Conservation (phyloP, 2,329 filamentous ascomycete genomes). For the Fusarium sp. region DNA sequence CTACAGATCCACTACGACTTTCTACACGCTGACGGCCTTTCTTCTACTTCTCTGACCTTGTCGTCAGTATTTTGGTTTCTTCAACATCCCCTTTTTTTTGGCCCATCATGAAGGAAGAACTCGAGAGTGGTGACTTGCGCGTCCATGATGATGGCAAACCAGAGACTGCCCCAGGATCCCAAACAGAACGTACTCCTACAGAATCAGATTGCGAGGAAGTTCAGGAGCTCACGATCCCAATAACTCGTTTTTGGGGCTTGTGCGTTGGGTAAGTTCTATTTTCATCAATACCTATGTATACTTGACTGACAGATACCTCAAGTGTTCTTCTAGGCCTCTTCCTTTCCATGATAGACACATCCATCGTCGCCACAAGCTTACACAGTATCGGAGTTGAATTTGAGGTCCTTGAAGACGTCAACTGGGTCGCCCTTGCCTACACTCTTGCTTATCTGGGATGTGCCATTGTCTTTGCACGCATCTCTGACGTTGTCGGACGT, state of each 20-base stretch:
- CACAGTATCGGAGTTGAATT: conserved; percentile 69
- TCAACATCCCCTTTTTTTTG: not conserved
- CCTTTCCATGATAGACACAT: conserved; percentile 70
- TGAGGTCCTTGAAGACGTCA: conserved; percentile 58
- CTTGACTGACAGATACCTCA: conserved; percentile 2
- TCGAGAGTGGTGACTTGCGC: not conserved
- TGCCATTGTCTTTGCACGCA: conserved; percentile 66
- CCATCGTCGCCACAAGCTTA: conserved; percentile 71
- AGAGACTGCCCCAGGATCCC: not conserved
- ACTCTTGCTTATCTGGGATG: conserved; percentile 69
- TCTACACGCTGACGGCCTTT: not conserved
- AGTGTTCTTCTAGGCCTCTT: conserved; percentile 67
- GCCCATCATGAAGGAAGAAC: conserved; percentile 4
- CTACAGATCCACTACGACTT: not conserved
- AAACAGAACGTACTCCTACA: conserved; percentile 1
- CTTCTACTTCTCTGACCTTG: not conserved
- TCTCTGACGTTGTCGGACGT: conserved; percentile 68
- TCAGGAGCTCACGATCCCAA: conserved; percentile 42
- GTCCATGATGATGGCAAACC: not conserved
- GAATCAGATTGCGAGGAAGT: conserved; percentile 6
- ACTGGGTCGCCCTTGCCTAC: conserved; percentile 69
- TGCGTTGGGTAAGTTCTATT: conserved; percentile 50
- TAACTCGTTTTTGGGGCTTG: conserved; percentile 53
- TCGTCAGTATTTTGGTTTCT: not conserved
- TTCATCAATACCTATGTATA: not conserved